These are phyloP conservation scores for Heliocybe sulcata DNA, from an alignment of 1,284 basidiomycete species.

Conservation along the genomic window DNA sequence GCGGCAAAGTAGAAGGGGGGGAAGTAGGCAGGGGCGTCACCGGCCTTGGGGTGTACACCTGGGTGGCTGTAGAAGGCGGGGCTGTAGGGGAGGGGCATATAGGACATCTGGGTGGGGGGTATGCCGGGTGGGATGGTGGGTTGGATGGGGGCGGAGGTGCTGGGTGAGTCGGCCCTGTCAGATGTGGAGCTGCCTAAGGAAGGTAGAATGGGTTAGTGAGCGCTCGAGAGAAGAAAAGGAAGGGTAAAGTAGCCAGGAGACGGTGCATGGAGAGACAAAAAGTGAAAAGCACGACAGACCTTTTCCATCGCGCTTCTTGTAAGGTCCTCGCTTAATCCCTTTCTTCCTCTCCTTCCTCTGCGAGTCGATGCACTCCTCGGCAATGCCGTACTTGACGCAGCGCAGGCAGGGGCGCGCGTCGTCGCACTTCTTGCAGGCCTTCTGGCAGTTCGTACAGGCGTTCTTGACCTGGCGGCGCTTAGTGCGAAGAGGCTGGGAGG, in stretches of 20 bases:
- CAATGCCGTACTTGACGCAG: conserved; percentile 79
- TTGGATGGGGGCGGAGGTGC: conserved; percentile 25
- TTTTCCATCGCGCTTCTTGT: conserved; percentile 89
- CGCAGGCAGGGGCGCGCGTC: conserved; percentile 81
- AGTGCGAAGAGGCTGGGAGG: conserved; percentile 42
- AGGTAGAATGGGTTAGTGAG: neutral
- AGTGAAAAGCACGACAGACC: conserved; percentile 34
- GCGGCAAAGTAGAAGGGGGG: conserved; percentile 42
- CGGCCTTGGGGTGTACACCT: conserved; percentile 35
- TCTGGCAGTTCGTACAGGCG: conserved; percentile 84
- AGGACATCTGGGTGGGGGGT: conserved; percentile 34
- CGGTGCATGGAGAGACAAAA: neutral
- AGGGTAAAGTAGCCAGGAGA: too few species aligned
- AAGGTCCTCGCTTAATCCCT: conserved; percentile 82
- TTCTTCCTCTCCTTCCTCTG: conserved; percentile 81
- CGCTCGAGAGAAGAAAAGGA: too few species aligned
- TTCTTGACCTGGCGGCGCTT: conserved; percentile 89
- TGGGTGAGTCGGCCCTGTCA: conserved; percentile 14
- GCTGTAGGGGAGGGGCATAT: conserved; percentile 31
- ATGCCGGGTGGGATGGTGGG: conserved; percentile 29
- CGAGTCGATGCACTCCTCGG: conserved; percentile 75
- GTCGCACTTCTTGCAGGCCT: conserved; percentile 89
- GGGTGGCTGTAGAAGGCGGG: conserved; percentile 36
- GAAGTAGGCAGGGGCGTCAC: conserved; percentile 41
- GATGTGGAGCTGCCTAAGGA: neutral